These are phyloP conservation scores for Anthracocystis setariae DNA, from an alignment of 1,284 basidiomycete species.

Conservation along the genomic window DNA sequence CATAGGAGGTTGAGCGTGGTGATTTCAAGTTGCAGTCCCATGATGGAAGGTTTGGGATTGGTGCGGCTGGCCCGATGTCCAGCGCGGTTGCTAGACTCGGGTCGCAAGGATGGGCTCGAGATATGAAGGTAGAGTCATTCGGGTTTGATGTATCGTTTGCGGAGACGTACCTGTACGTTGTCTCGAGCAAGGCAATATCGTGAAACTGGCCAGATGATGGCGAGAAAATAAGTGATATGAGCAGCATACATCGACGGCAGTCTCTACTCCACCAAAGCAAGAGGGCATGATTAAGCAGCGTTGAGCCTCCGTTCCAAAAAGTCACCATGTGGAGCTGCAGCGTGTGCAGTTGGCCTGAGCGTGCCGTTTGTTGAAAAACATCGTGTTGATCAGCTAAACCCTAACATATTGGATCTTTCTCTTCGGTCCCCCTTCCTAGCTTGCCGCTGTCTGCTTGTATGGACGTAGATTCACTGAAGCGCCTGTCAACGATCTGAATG, in stretches of 20 bases:
- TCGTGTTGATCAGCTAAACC: too few species aligned
- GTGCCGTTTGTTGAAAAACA: neutral
- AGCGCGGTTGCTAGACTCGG: neutral
- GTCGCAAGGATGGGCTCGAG: neutral
- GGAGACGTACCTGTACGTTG: too few species aligned
- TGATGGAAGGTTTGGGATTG: neutral
- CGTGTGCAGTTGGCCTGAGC: neutral
- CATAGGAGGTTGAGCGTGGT: conserved; percentile 47
- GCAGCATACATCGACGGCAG: neutral
- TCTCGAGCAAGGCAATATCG: neutral
- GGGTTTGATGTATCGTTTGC: too few species aligned
- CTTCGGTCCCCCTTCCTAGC: too few species aligned
- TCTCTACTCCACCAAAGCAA: neutral
- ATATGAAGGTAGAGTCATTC: too few species aligned
- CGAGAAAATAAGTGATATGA: neutral
- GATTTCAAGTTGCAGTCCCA: conserved; percentile 34
- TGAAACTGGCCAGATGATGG: neutral
- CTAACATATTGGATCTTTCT: too few species aligned
- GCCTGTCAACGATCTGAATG: too few species aligned
- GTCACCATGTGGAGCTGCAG: conserved; percentile 7
- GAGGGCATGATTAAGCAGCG: conserved; percentile 1
- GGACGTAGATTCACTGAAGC: too few species aligned
- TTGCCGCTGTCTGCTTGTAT: too few species aligned
- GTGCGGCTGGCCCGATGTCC: too few species aligned
- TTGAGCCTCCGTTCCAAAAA: neutral